Evolutionary conservation across 345 rosid genomes (phyloP), one percentile per base, ranked within the genome.

Genomic region (Lumnitzera racemosa): DNA sequence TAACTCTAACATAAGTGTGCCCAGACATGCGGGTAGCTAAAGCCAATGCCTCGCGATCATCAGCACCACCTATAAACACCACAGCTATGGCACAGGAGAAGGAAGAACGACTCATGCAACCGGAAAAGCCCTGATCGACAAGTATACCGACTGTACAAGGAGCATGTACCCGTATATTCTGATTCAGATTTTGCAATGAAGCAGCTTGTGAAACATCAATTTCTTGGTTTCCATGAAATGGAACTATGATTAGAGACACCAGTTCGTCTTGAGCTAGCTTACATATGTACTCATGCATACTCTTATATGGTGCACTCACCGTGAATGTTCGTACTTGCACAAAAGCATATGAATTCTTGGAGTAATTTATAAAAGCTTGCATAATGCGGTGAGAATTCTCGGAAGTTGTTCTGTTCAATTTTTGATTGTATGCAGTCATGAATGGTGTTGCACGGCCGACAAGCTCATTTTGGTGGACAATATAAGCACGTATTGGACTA

Each of bases 391-490:
- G 51, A 24, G 55, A 56, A 47, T 31, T 41, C 51, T 49, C 36
- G 15, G 61, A 47, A 11, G 23, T 47, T 13, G 36, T 13, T 13
- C 48, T 25, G n/a, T 53, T 46, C n/a, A 46, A 15, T 17, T 49
- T 16, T 47, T 41, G 13, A 20, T 49, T 49, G 20, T 49, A 55
- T 3, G 61, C 53, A 17, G 52, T 43, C 29, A 64, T 57, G 25
- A 56, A n/a, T 6, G 70, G 70, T 3, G 70, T 52, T 6, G 63
- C 70, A 12, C 25, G 58, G 12, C 70, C 70, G 24, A 52, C 16
- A 13, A 66, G 70, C 63, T 58, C 70, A 4, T 58, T 66, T 56
- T 58, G 57, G 46, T 58, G 70, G 63, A 58, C 58, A 12, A 66
- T 25, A 3, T 50, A 29, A 23, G 58, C 70, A 46, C 41, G 43